Evolutionary conservation across 2,329 filamentous ascomycete genomes (phyloP).

Genomic region (Tolypocladium album): DNA sequence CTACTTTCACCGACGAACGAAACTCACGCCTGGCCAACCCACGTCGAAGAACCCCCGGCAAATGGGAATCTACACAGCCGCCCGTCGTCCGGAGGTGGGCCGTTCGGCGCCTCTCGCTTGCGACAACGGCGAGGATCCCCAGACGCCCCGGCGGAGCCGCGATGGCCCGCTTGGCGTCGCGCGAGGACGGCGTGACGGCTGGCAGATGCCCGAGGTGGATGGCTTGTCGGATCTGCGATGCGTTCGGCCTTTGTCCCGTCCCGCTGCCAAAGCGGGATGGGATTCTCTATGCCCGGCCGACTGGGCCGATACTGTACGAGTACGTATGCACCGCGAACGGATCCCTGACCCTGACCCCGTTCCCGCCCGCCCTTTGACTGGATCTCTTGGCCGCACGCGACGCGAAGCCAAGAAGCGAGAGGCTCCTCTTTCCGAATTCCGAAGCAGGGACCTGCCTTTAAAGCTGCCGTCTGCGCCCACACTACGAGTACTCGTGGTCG

Average conservation of each 20-base stretch:
- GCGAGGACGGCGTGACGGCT: no score
- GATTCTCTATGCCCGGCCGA: no score
- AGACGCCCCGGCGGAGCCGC: neutral
- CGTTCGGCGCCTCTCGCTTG: neutral
- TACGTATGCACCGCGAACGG: neutral
- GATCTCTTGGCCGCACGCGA: neutral
- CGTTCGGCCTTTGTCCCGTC: neutral
- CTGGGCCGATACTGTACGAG: neutral
- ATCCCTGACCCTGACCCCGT: neutral
- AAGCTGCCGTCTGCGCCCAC: neutral
- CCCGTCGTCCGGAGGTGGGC: neutral
- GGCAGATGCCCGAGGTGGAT: neutral
- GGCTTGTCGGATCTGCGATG: neutral
- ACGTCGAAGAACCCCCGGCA: neutral
- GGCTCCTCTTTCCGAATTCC: neutral
- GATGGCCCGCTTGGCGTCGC: no score
- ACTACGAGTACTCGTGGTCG: neutral
- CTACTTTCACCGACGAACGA: neutral
- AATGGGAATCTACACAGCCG: neutral
- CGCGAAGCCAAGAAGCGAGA: neutral
- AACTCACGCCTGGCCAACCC: neutral
- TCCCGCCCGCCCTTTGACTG: neutral
- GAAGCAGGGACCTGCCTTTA: neutral
- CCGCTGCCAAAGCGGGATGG: no score
- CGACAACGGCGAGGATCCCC: neutral